These are phyloP conservation scores for Chalciporus sp. DNA, from an alignment of 1,284 basidiomycete genomes.

Conservation along the genomic window DNA sequence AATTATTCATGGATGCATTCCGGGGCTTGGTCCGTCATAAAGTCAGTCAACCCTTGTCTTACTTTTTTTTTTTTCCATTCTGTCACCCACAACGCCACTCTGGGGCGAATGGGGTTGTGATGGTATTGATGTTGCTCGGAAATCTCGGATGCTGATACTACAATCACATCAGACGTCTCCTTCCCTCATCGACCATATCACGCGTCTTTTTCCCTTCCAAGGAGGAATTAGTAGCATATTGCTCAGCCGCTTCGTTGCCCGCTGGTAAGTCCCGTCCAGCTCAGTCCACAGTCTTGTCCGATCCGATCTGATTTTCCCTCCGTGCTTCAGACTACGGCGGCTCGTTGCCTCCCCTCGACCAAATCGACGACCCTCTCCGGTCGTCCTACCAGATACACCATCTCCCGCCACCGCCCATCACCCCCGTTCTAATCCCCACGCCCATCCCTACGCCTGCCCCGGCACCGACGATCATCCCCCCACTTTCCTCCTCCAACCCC, in stretches of 20 bases:
- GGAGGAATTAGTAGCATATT: slow-evolving; percentile 49
- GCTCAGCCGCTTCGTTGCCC: slow-evolving; percentile 24
- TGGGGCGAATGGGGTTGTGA: slow-evolving; percentile 16
- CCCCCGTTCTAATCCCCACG: not conserved
- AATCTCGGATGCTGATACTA: slow-evolving; percentile 11
- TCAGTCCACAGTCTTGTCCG: slow-evolving; percentile 4
- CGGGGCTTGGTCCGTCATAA: slow-evolving; percentile 76
- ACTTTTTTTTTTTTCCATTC: not conserved
- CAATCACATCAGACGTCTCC: slow-evolving; percentile 51
- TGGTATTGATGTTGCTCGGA: no score
- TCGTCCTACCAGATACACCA: slow-evolving; percentile 7
- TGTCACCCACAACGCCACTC: not conserved
- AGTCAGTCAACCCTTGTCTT: slow-evolving; percentile 43
- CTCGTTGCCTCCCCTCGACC: slow-evolving; percentile 46
- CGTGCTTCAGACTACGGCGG: slow-evolving; percentile 61
- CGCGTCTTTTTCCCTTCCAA: slow-evolving; percentile 74
- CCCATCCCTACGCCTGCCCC: not conserved
- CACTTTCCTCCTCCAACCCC: slow-evolving; percentile 69
- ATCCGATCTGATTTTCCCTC: slow-evolving; percentile 10
- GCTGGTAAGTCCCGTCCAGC: slow-evolving; percentile 17
- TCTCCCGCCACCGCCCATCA: slow-evolving; percentile 4
- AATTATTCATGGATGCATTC: slow-evolving; percentile 85
- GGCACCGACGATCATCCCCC: slow-evolving; percentile 39
- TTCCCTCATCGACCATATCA: slow-evolving; percentile 70
- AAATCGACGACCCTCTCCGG: slow-evolving; percentile 50